These are phyloP conservation scores for Erodium trifolium DNA, from an alignment of 441 rosid species.

Conservation along the genomic window DNA sequence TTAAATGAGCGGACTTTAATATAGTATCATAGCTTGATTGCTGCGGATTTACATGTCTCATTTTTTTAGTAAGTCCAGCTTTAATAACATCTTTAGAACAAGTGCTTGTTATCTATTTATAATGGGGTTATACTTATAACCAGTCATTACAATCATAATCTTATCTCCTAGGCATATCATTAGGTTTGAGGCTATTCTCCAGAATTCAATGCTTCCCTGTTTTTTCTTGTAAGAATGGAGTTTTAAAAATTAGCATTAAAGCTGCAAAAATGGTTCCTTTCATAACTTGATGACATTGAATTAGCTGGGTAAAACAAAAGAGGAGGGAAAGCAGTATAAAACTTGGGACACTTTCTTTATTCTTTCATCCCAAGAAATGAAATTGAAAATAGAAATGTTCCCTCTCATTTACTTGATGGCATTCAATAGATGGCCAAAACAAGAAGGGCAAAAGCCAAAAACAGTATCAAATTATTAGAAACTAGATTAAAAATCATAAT, in stretches of 20 bases:
- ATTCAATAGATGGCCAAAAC: background rate
- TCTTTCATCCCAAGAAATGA: background rate
- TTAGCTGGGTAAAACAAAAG: background rate
- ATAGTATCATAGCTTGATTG: too few relatives aligned
- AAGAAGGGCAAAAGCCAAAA: background rate
- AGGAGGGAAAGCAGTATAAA: background rate
- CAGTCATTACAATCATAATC: background rate
- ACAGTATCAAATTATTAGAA: background rate
- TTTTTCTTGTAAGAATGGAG: conserved; percentile 7
- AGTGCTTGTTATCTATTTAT: too few relatives aligned
- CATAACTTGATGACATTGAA: background rate
- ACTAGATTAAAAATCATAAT: background rate
- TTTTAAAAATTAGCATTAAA: background rate
- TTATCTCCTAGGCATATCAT: background rate
- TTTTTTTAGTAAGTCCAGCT: too few relatives aligned
- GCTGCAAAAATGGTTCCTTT: conserved; percentile 4
- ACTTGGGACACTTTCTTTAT: background rate
- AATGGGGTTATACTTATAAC: background rate
- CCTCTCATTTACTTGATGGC: background rate
- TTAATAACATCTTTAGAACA: too few relatives aligned
- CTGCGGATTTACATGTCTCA: too few relatives aligned
- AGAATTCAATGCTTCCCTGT: conserved; percentile 20
- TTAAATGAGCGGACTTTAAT: background rate
- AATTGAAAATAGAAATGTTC: background rate
- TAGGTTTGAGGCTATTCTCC: background rate